Base-by-base conservation (phyloP, 2,329 filamentous ascomycete genomes). In the Talaromyces verruculosus region DNA sequence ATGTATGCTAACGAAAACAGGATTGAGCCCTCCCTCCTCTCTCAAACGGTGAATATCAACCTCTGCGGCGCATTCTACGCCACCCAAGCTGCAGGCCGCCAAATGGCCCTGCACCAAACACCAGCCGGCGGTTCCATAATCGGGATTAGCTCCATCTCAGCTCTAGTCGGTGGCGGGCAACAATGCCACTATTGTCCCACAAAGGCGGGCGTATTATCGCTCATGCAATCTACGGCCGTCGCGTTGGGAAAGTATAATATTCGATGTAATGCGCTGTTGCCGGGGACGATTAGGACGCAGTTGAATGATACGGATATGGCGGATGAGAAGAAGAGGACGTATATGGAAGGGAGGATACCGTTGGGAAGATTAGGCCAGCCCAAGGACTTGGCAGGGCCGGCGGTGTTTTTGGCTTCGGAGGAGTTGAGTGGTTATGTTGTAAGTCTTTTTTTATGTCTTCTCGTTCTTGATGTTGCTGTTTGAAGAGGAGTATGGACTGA, bases 111-210 rank as follows among this genome's bases (percentile, higher is more conserved):
- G 85, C 85, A 87, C 0, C 81, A 91, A 71, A 80, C 83, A 1
- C 87, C 88, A 0, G 78, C 86, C 0, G 91, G 92, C 17, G 93
- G 93, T 39, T 89, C 87, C 72, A 95, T 97, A 72, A 94, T 80
- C 43, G 79, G 77, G 1, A 76, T 81, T 17, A 78, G 76, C 58
- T 76, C 77, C 5, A 80, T 81, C 63, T 78, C 77, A 2, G 74
- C 78, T 4, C 73, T 80, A 2, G 78, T 81, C 1, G 92, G 92
- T 43, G 92, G 92, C 51, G 91, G 89, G 0, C 82, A 84, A 57
- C 92, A 96, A 80, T 89, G 87, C 30, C 92, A 96, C 75, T 96
- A 96, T 79, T 96, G 92, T 17, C 91, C 92, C 10, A 96, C 92
- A 17, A 96, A 96, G 78, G 92, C 92, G 0, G 92, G 91, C 2